phyloP scores from a whole-genome alignment of 495 filamentous ascomycete genomes.

The Terfezia boudieri region DNA sequence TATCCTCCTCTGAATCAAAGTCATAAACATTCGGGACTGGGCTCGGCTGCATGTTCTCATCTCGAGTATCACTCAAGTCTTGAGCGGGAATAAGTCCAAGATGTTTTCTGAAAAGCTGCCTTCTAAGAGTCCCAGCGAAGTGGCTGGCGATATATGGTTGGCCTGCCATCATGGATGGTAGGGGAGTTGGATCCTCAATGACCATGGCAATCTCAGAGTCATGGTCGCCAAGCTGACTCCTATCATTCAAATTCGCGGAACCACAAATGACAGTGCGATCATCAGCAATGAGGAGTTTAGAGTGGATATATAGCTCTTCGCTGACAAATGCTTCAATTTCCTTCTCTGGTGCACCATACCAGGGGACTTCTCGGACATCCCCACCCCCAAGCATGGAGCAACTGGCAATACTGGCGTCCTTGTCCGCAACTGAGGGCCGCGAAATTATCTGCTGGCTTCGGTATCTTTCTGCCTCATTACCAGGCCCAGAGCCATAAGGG shows the following conservation, averaged over 20 bases:
- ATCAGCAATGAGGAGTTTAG: conserved; percentile 84
- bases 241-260: conserved; percentile 86
- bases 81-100: conserved; percentile 63
- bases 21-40: conserved; percentile 57
- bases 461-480: background rate
- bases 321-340: conserved; percentile 80
- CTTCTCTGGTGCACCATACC: conserved; percentile 46
- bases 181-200: conserved; percentile 50
- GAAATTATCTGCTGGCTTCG: background rate
- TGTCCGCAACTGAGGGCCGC: conserved; percentile 10
- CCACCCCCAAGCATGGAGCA: conserved; percentile 71
- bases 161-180: conserved; percentile 52
- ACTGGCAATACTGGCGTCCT: conserved; percentile 54
- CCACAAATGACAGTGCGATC: conserved; percentile 76
- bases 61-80: conserved; percentile 32
- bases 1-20: conserved; percentile 53
- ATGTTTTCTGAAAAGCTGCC: conserved; percentile 78
- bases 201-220: conserved; percentile 65
- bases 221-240: conserved; percentile 63
- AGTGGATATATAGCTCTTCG: conserved; percentile 86
- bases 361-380: conserved; percentile 57
- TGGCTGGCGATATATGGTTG: conserved; percentile 42
- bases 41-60: conserved; percentile 57
- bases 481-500: background rate
- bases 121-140: conserved; percentile 68